These are phyloP conservation scores for Salix dunnii DNA, from an alignment of 345 rosid species.

Conservation along the genomic window DNA sequence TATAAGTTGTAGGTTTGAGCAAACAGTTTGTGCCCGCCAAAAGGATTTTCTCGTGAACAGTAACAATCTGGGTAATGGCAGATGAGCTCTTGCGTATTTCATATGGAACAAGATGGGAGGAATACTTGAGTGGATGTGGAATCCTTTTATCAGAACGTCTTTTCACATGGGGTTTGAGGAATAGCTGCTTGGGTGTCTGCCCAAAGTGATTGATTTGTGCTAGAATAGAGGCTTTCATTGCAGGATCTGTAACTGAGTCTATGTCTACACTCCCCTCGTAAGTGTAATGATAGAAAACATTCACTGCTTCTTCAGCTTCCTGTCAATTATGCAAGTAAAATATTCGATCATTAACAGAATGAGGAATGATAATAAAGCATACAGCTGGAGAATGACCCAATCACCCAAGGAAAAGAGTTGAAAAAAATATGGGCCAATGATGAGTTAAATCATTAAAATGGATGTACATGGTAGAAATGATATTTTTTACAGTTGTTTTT, in stretches of 20 bases:
- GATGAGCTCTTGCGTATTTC: constrained; percentile 75
- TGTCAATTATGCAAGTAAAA: constrained; percentile 36
- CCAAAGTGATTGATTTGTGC: constrained; percentile 99
- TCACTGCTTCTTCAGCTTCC: constrained; percentile 98
- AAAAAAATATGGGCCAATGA: not conserved
- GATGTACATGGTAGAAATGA: not conserved
- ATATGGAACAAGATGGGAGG: constrained; percentile 74
- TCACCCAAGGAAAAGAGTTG: not conserved
- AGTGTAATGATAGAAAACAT: constrained; percentile 99
- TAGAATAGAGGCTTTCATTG: constrained; percentile 97
- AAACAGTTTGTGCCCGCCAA: constrained; percentile 63
- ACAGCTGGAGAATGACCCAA: not conserved
- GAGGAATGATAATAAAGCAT: not conserved
- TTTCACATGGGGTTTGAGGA: constrained; percentile 88
- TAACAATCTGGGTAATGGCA: constrained; percentile 74
- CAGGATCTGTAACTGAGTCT: constrained; percentile 95
- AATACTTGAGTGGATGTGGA: constrained; percentile 83
- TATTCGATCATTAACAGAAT: constrained; percentile 1
- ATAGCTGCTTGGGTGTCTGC: constrained; percentile 97
- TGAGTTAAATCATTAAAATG: not conserved
- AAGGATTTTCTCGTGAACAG: constrained; percentile 76
- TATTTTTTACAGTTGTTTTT: not conserved
- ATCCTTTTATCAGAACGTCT: constrained; percentile 68
- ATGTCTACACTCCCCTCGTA: constrained; percentile 99
- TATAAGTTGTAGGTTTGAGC: constrained; percentile 85